These are phyloP conservation scores for Flaveria trinervia DNA, from an alignment of 129 eudicot species.

Conservation along the genomic window DNA sequence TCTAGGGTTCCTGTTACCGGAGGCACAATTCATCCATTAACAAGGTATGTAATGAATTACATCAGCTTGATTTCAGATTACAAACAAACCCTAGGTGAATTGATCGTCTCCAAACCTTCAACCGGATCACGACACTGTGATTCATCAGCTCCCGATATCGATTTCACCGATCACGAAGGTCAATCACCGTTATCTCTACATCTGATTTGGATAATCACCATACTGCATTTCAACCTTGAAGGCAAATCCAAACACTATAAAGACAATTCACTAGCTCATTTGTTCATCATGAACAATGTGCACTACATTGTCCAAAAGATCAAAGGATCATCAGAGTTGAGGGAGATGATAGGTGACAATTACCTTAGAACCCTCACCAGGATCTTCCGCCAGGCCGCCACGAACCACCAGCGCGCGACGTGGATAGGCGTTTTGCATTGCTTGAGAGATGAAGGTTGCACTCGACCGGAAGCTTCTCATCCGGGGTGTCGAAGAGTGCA, in stretches of 20 bases:
- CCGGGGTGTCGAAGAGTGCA: slow-evolving; percentile 52
- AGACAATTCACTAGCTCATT: slow-evolving; percentile 31
- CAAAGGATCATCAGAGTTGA: slow-evolving; percentile 52
- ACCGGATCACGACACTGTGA: slow-evolving; percentile 53
- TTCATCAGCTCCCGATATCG: slow-evolving; percentile 43
- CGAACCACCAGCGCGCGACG: slow-evolving; percentile 55
- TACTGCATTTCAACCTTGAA: slow-evolving; percentile 57
- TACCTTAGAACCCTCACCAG: slow-evolving; percentile 47
- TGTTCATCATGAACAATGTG: slow-evolving; percentile 68
- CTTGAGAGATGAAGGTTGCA: slow-evolving; percentile 63
- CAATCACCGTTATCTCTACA: slow-evolving; percentile 48
- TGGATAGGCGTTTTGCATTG: slow-evolving; percentile 59
- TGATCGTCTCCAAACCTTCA: slow-evolving; percentile 56
- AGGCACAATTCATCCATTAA: slow-evolving; percentile 70
- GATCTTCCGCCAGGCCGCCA: slow-evolving; percentile 35
- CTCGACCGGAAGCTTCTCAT: slow-evolving; percentile 47
- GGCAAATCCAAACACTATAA: slow-evolving; percentile 17
- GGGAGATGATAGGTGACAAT: slow-evolving; percentile 49
- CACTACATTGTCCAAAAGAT: slow-evolving; percentile 62
- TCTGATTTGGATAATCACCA: slow-evolving; percentile 21
- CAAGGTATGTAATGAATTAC: slow-evolving; percentile 88
- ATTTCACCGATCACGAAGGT: slow-evolving; percentile 45
- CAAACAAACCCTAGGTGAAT: slow-evolving; percentile 52
- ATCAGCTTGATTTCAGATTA: slow-evolving; percentile 65
- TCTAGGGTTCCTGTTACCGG: slow-evolving; percentile 62